These are phyloP conservation scores for Rhizomucor miehei DNA, from an alignment of 371 early-diverging fungal genomes.

Conservation along the genomic window DNA sequence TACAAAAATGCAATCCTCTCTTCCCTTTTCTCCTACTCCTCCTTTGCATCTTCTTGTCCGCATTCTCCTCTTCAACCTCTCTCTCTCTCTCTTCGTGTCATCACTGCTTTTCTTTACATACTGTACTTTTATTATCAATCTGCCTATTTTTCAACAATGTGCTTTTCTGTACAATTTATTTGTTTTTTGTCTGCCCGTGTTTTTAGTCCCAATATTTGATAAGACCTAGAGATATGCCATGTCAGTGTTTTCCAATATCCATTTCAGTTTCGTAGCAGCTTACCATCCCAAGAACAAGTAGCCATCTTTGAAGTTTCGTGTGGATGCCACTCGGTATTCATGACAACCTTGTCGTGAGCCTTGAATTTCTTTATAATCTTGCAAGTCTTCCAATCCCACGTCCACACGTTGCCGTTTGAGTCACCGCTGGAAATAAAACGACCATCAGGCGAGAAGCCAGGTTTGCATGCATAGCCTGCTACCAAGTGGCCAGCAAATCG, in stretches of 20 bases:
- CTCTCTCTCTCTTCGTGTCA: too few species aligned
- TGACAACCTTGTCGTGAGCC: constrained; percentile 89
- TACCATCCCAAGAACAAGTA: constrained; percentile 96
- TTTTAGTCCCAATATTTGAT: background rate
- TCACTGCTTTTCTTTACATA: too few species aligned
- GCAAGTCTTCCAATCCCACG: constrained; percentile 97
- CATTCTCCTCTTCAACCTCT: too few species aligned
- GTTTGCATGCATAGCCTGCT: constrained; percentile 96
- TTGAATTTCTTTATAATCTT: constrained; percentile 82
- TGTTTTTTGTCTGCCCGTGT: too few species aligned
- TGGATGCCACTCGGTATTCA: constrained; percentile 93
- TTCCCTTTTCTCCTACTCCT: too few species aligned
- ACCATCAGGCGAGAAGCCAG: constrained; percentile 91
- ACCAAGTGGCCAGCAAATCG: constrained; percentile 89
- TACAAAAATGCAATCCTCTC: too few species aligned
- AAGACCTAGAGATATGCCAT: background rate
- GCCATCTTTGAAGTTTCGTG: constrained; percentile 91
- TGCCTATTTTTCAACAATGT: too few species aligned
- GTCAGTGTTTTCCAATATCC: background rate
- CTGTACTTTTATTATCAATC: too few species aligned
- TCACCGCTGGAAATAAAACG: constrained; percentile 90
- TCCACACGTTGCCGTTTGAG: constrained; percentile 88
- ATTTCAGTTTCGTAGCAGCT: constrained; percentile 8
- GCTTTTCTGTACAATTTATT: too few species aligned
- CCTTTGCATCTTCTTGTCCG: too few species aligned